Base-by-base conservation (phyloP, 192 early-diverging fungal species). In the Lunasporangiospora selenospora region DNA sequence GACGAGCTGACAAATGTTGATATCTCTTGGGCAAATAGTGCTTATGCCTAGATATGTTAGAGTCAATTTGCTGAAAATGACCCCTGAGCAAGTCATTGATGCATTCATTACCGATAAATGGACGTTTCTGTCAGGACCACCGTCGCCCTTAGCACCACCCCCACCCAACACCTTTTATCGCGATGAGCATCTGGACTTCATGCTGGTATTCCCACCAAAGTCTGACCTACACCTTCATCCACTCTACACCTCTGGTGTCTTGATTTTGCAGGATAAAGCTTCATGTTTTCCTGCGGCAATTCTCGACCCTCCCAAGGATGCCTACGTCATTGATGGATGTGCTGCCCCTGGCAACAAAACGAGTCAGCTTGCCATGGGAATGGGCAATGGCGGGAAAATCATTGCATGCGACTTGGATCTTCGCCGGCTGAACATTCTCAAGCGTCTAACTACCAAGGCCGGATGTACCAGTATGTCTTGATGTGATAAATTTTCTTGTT, bases 271-370 rank as follows among this genome's bases (percentile, higher is more conserved):
- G 82, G 95, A 97, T 77, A 97, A 97, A 67, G 95, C 95, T 8
- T 92, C 90, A 6, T 98, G 95, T 75, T 94, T 97, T 64, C 93
- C 97, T 1, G 94, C 97, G 0, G 93, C 90, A 53, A 86, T 97
- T 18, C 77, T 93, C 34, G 78, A 77, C 4, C 88, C 95, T 1
- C 77, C 84, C 3, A 58, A 61, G 23, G 53, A 71, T 4, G 69
- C 85, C 0, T 78, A 87, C 59, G 92, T 89, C 3, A 92, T 99
- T 41, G 97, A 99, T 67, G 94, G 90, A 8, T 99, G 96, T 69
- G 97, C 97, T 15, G 96, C 96, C 0, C 96, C 96, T 4, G 96
- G 96, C 6, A 99, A 99, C 80, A 99, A 99, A 70, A 99, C 97
- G 5, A 92, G 92, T 45, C 96, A 98, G 65, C 78, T 99, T 49